Evolutionary conservation across 345 rosid species (phyloP), one percentile per base, ranked within the genome.

Genomic region (Alliaria petiolata): DNA sequence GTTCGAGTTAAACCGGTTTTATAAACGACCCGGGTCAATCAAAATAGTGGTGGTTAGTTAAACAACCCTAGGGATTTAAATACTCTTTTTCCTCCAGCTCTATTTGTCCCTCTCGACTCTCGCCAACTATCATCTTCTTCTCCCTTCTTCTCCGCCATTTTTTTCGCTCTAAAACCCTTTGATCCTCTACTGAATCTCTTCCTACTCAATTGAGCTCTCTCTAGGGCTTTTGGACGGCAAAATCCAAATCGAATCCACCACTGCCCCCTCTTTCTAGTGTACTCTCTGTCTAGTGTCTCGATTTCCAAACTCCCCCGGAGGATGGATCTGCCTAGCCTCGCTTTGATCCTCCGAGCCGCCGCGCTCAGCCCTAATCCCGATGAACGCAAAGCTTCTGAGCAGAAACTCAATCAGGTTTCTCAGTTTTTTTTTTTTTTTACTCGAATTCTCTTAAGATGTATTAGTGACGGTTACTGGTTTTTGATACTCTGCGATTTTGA

Each of bases 311-410:
- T 58, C 1, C 20, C 25, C 3, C 34, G 15, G 16, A 45, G 11
- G 6, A 95, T 95, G 99, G 99, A 95, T 92, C 93, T 88, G 44
- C 89, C 82, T 14, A 81, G 83, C 72, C 95, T 95, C 35, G 86
- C 87, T 60, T 69, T 84, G 51, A 79, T 90, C 76, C 92, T 95
- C 61, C 89, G 83, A 38, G 85, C 89, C 9, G 74, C 80, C 12
- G 99, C 91, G 28, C 92, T 92, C 11, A 95, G 96, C 65, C 91
- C 95, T 66, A 85, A 82, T 67, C 95, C 89, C 0, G 91, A 87
- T 56, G 98, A 95, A 72, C 98, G 97, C 82, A 90, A 90, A 76
- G 96, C 89, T n/a, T 97, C 90, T 6, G 98, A 92, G 85, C 92
- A 79, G 25, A 83, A 82, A 65, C 99, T 95, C 81, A 81, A 82